phyloP scores from a whole-genome alignment of 495 filamentous ascomycete species.

The Staphylotrichum longicolle region DNA sequence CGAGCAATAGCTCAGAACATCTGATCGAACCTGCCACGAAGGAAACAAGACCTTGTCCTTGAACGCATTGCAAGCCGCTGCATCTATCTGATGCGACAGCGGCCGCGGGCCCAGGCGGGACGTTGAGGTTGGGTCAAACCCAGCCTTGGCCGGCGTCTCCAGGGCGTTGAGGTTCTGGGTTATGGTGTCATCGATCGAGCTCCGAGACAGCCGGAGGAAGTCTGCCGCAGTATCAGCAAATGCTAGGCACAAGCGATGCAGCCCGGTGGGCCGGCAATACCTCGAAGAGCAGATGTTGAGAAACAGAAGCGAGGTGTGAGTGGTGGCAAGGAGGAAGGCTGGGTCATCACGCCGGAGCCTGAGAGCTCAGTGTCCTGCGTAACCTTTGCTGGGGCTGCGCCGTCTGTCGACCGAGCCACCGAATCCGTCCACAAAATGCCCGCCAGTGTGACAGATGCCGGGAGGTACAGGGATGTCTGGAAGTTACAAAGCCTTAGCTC shows the following conservation, averaged over 20 bases:
- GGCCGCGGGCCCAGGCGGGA: conserved; percentile 52
- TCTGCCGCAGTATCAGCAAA: conserved; percentile 53
- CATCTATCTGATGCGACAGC: conserved; percentile 54
- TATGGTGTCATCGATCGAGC: conserved; percentile 88
- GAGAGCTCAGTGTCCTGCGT: conserved; percentile 12
- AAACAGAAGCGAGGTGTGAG: conserved; percentile 93
- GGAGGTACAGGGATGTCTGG: not conserved
- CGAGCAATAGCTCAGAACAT: conserved; percentile 87
- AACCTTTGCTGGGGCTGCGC: conserved; percentile 20
- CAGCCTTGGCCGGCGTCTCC: conserved; percentile 64
- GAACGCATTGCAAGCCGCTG: conserved; percentile 64
- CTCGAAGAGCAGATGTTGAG: conserved; percentile 77
- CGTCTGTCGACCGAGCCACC: conserved; percentile 40
- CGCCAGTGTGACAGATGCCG: conserved; percentile 42
- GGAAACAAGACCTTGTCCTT: conserved; percentile 79
- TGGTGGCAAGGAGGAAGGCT: conserved; percentile 54
- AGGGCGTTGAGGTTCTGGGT: conserved; percentile 91
- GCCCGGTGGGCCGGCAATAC: conserved; percentile 41
- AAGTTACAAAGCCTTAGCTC: not conserved
- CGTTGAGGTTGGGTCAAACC: conserved; percentile 82
- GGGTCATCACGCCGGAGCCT: conserved; percentile 56
- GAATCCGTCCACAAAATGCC: conserved; percentile 48
- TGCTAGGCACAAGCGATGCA: not conserved
- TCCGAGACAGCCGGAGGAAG: conserved; percentile 86
- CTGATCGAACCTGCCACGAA: conserved; percentile 81